Base-by-base conservation (phyloP, 805 yeast species). In the Candida namnaoensis region DNA sequence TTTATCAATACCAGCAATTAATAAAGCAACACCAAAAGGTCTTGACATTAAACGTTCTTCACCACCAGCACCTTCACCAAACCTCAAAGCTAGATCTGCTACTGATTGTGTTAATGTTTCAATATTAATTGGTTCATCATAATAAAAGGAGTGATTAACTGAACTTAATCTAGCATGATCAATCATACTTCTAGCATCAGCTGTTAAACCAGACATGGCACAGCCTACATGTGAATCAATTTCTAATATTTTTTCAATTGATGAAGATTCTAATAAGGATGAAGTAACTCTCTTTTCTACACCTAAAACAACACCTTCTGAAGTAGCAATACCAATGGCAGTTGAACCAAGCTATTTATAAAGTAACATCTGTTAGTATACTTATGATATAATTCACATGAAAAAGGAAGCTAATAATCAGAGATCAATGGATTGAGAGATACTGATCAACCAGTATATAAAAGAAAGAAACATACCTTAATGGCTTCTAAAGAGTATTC, bases 161-260 rank as follows among this genome's bases (percentile, higher is more conserved):
- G 88, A 77, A 9, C 83, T 78, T 23, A 88, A 95, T 55, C 99
- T 75, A 15, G 99, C 99, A 58, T 93, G 99, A 61, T 95, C 98
- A 57, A 93, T 88, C 96, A 93, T 88, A 30, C 96, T 86, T 57
- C 98, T 76, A 14, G 99, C 99, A 68, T 93, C 99, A 3, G 99
- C 98, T 3, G 98, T 93, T 49, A 95, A 73, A 4, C 99, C 99
- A 48, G 95, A 82, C 97, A 93, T 93, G 53, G 99, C 99, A 67
- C 97, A 88, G 38, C 99, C 99, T 43, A 93, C 80, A 60, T 93
- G 99, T 38, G 69, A 69, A 59, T 93, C 99, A 44, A 93, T 83
- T 58, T 93, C 99, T 51, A 93, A 86, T 50, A 93, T 90, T 64
- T 93, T 93, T 60, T 95, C 99, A 58, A 95, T 90, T 36, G 96